These are phyloP conservation scores for Globisporangium parvum DNA, from an alignment of 352 stramenopile species.

Conservation along the genomic window DNA sequence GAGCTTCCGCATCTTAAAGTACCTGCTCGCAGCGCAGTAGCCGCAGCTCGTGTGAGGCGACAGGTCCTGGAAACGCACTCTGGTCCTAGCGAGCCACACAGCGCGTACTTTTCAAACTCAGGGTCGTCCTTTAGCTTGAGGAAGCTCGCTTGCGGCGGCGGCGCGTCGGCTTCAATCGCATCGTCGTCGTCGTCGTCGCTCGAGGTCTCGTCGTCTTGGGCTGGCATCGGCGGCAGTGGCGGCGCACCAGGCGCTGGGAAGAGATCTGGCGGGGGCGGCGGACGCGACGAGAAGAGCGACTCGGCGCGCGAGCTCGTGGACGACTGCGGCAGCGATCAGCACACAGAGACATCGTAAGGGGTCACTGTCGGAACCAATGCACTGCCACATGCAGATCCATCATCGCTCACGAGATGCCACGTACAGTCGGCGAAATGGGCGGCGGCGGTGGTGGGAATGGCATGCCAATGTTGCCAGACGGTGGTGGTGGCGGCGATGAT, in stretches of 20 bases:
- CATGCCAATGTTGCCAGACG: slow-evolving; percentile 45
- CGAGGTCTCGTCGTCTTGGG: slow-evolving; percentile 44
- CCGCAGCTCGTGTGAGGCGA: background rate
- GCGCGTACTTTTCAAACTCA: slow-evolving; percentile 65
- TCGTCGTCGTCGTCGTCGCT: slow-evolving; percentile 50
- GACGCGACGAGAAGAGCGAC: slow-evolving; percentile 44
- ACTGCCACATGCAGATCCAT: background rate
- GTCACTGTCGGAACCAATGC: background rate
- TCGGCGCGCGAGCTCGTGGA: slow-evolving; percentile 39
- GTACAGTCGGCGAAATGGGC: slow-evolving; percentile 55
- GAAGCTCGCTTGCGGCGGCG: slow-evolving; percentile 21
- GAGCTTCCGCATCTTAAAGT: slow-evolving; percentile 83
- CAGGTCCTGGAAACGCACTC: too few species aligned
- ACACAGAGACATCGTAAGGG: background rate
- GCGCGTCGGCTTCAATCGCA: slow-evolving; percentile 26
- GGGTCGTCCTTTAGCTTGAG: slow-evolving; percentile 83
- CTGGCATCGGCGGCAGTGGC: slow-evolving; percentile 23
- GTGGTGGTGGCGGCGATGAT: slow-evolving; percentile 22
- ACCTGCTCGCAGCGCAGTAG: slow-evolving; percentile 24
- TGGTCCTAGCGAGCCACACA: too few species aligned
- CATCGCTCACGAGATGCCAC: slow-evolving; percentile 6
- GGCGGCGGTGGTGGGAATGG: slow-evolving; percentile 36
- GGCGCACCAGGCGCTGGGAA: slow-evolving; percentile 14
- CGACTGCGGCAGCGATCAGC: slow-evolving; percentile 10
- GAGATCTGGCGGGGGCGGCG: slow-evolving; percentile 25